A percentile compares a stretch with the other conserved stretches of the same genome.
These are phyloP conservation scores for Morella rubra DNA, from an alignment of 306 rosid species.

Conservation along the genomic window DNA sequence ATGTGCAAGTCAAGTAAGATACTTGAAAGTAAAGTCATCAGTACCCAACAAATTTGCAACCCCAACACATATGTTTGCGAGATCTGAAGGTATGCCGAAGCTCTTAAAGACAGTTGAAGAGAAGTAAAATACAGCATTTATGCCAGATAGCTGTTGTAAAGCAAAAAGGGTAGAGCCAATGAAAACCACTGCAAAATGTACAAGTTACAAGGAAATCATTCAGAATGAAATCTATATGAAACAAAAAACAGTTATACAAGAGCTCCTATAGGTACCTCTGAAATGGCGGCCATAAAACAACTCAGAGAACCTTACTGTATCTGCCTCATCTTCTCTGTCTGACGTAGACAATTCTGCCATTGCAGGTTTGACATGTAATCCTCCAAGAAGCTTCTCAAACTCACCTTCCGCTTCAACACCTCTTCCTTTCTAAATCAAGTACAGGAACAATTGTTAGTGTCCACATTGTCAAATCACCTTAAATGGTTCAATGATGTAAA, in stretches of 20 bases:
- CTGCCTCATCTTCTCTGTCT: conserved; percentile 65
- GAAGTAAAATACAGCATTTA: conserved; percentile 86
- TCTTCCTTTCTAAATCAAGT: conserved; percentile 67
- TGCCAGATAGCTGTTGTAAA: conserved; percentile 90
- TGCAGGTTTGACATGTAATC: conserved; percentile 64
- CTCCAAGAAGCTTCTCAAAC: conserved; percentile 74
- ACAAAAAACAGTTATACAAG: background rate
- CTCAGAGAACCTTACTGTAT: conserved; percentile 46
- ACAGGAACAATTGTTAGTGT: conserved; percentile 25
- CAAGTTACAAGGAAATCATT: conserved; percentile 35
- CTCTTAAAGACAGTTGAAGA: conserved; percentile 78
- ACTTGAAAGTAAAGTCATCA: conserved; percentile 18
- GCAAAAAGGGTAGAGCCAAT: conserved; percentile 82
- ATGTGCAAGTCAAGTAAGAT: conserved; percentile 8
- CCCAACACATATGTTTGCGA: conserved; percentile 69
- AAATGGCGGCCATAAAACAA: conserved; percentile 57
- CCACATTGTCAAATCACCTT: conserved; percentile 11
- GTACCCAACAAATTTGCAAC: conserved; percentile 69
- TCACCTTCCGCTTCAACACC: conserved; percentile 71
- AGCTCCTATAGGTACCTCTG: conserved; percentile 43
- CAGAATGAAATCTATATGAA: conserved; percentile 25
- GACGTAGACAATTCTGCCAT: conserved; percentile 64
- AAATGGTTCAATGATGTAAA: conserved; percentile 7
- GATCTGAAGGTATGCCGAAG: conserved; percentile 66
- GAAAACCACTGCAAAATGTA: conserved; percentile 80